These are phyloP conservation scores for Myotisia sp. DNA, from an alignment of 2,329 filamentous ascomycete species.

Conservation along the genomic window DNA sequence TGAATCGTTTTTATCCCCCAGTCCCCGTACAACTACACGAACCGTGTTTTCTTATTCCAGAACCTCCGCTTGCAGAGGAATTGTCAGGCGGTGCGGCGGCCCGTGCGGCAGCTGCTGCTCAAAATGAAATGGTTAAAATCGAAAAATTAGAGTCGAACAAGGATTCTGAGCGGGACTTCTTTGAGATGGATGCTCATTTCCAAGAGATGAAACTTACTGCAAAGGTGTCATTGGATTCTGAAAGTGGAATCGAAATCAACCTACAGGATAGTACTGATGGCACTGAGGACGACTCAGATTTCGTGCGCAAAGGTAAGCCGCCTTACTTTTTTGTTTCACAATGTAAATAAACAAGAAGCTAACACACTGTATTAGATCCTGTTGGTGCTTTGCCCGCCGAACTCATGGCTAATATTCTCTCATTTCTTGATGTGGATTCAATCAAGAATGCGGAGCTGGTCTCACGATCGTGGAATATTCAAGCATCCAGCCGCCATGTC, in stretches of 20 bases:
- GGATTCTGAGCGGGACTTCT: constrained; percentile 16
- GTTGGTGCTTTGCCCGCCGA: constrained; percentile 43
- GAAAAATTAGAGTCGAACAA: constrained; percentile 16
- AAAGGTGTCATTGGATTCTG: constrained; percentile 28
- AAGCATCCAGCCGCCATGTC: constrained; percentile 43
- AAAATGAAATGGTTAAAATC: constrained; percentile 30
- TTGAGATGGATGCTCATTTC: constrained; percentile 7
- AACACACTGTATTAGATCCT: constrained; percentile 32
- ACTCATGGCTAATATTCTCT: constrained; percentile 44
- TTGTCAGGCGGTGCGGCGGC: constrained; percentile 32
- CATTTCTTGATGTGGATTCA: constrained; percentile 44
- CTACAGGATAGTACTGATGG: constrained; percentile 25
- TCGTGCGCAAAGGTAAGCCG: constrained; percentile 26
- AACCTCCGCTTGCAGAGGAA: constrained; percentile 28
- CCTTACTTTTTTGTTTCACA: background rate
- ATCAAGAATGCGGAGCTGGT: constrained; percentile 43
- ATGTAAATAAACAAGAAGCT: constrained; percentile 10
- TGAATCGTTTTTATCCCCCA: constrained; percentile 20
- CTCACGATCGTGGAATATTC: constrained; percentile 41
- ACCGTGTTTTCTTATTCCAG: constrained; percentile 24
- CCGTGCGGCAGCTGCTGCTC: constrained; percentile 36
- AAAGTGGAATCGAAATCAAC: constrained; percentile 37
- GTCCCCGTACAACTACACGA: constrained; percentile 14
- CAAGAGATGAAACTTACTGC: no score
- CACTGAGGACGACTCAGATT: constrained; percentile 20